Percentiles rank a stretch among this genome's conserved stretches.
phyloP scores from a whole-genome alignment of 169 alveolate genomes.

The Eimeria acervulina region DNA sequence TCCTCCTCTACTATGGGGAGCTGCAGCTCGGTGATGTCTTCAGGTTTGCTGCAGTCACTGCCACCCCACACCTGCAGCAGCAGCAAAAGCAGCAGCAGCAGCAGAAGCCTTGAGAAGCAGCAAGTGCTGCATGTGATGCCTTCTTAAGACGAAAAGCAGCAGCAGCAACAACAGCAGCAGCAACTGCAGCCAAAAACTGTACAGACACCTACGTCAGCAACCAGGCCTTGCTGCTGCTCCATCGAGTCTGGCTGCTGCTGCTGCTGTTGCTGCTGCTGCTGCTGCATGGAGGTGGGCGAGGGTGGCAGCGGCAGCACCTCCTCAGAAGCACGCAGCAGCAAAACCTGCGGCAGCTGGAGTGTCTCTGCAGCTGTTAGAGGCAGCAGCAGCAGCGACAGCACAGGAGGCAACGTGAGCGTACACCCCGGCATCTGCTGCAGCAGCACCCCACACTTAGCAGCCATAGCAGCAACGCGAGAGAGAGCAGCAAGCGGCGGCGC shows the following conservation, averaged over 20 bases:
- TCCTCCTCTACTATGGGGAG: conserved; percentile 57
- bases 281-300: not conserved
- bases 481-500: conserved; percentile 9
- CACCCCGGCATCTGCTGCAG: conserved; percentile 67
- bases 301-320: not conserved
- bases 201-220: not conserved
- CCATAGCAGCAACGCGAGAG: conserved; percentile 42
- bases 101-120: not conserved
- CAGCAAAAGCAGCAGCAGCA: conserved; percentile 66
- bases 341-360: conserved; percentile 41
- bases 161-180: conserved; percentile 44
- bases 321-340: conserved; percentile 72
- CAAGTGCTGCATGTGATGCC: not conserved
- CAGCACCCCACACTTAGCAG: not conserved
- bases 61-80: conserved; percentile 37
- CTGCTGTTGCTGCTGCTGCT: conserved; percentile 54
- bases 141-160: not conserved
- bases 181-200: not conserved
- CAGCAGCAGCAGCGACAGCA: conserved; percentile 71
- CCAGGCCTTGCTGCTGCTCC: not conserved
- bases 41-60: conserved; percentile 25
- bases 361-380: conserved; percentile 18
- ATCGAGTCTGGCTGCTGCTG: conserved; percentile 1
- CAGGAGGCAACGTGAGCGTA: conserved; percentile 36
- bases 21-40: not conserved